Percentiles rank a stretch among this genome's conserved stretches.
phyloP scores from a whole-genome alignment of 371 early-diverging fungal species.

The Cokeromyces recurvatus region DNA sequence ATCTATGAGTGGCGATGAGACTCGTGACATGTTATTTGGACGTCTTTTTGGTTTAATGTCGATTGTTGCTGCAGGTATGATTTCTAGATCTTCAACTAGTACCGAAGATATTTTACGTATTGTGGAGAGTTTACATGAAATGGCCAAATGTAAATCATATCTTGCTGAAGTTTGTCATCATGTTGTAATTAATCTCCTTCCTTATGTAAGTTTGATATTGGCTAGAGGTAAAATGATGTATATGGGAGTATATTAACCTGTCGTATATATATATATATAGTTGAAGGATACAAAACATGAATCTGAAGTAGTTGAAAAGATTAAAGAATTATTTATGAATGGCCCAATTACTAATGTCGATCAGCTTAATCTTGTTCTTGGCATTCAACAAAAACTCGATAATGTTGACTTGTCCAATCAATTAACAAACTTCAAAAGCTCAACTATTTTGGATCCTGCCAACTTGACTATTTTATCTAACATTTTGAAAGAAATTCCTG shows the following conservation, averaged over 20 bases:
- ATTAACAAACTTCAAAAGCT: slow-evolving; percentile 49
- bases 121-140: slow-evolving; percentile 60
- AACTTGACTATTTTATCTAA: slow-evolving; percentile 54
- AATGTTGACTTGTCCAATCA: slow-evolving; percentile 31
- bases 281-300: slow-evolving; percentile 25
- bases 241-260: background rate
- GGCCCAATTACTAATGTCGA: slow-evolving; percentile 65
- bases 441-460: slow-evolving; percentile 44
- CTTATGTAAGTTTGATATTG: slow-evolving; percentile 37
- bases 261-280: slow-evolving; percentile 6
- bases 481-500: slow-evolving; percentile 48
- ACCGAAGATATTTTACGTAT: slow-evolving; percentile 65
- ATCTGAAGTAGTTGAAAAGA: slow-evolving; percentile 37
- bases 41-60: slow-evolving; percentile 85
- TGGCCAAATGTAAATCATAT: slow-evolving; percentile 69
- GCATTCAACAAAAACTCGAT: slow-evolving; percentile 44
- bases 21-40: slow-evolving; percentile 84
- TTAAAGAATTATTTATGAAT: slow-evolving; percentile 46
- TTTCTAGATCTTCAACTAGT: slow-evolving; percentile 59
- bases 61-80: slow-evolving; percentile 76
- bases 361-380: slow-evolving; percentile 64
- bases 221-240: background rate
- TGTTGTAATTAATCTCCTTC: slow-evolving; percentile 61
- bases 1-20: slow-evolving; percentile 72
- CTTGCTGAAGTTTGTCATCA: slow-evolving; percentile 71